Evolutionary conservation across 1,284 basidiomycete species (phyloP).

Genomic region (Thelephora terrestris): DNA sequence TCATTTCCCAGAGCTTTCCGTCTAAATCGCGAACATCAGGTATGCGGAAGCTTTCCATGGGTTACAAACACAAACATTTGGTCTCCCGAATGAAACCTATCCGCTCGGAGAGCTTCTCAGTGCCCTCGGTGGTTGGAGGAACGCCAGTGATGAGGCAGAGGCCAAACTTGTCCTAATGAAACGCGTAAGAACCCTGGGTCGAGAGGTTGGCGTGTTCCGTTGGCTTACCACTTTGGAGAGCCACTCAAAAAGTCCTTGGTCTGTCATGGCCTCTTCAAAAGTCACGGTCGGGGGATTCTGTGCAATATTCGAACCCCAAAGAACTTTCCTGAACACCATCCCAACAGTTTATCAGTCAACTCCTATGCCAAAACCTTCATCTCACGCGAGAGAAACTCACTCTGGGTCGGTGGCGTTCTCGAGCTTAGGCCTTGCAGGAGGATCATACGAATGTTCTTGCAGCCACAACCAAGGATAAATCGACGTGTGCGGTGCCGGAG

Average conservation of each 20-base stretch:
- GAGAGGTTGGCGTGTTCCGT: neutral
- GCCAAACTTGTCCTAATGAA: conserved; percentile 66
- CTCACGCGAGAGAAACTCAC: neutral
- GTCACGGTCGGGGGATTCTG: conserved; percentile 67
- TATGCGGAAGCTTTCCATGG: neutral
- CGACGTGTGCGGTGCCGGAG: conserved; percentile 56
- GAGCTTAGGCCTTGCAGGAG: conserved; percentile 27
- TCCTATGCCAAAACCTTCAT: neutral
- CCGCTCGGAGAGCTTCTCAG: conserved; percentile 66
- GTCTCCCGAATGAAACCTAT: conserved; percentile 91
- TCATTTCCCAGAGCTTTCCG: conserved; percentile 96
- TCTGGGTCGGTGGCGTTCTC: conserved; percentile 30
- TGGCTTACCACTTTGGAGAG: conserved; percentile 67
- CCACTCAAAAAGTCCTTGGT: conserved; percentile 72
- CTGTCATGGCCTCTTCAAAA: conserved; percentile 72
- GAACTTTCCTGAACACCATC: conserved; percentile 41
- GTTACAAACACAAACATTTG: conserved; percentile 53
- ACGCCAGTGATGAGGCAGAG: conserved; percentile 85
- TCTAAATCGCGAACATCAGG: conserved; percentile 33
- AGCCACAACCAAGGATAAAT: conserved; percentile 87
- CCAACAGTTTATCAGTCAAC: neutral
- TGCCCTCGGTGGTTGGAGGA: conserved; percentile 74
- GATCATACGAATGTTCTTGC: conserved; percentile 65
- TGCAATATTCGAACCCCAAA: conserved; percentile 78
- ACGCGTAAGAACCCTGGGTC: neutral